These are phyloP conservation scores for Rhizopogon vesiculosus DNA, from an alignment of 768 basidiomycete species.

Conservation along the genomic window DNA sequence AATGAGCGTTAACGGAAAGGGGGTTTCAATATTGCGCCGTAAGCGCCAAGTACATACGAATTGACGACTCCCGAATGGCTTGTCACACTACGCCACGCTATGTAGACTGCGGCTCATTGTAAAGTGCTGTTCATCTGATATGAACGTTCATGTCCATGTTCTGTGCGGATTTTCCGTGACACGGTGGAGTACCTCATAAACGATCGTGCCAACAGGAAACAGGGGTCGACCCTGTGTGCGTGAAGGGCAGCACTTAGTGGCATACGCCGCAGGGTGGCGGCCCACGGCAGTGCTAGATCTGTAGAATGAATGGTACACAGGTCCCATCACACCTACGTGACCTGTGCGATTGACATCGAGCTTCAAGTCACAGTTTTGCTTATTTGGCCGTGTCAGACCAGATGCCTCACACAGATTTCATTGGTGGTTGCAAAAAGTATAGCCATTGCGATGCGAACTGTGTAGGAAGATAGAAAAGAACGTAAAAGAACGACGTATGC, in stretches of 20 bases:
- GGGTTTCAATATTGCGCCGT: too few species aligned
- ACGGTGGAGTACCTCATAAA: slow-evolving; percentile 2
- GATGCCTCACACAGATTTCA: background rate
- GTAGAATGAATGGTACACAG: background rate
- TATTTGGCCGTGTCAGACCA: background rate
- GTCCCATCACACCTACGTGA: background rate
- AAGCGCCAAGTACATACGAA: background rate
- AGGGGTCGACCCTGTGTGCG: slow-evolving; percentile 1
- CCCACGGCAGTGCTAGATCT: background rate
- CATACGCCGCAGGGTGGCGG: slow-evolving; percentile 10
- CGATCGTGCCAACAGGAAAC: slow-evolving; percentile 9
- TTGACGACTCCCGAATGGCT: background rate
- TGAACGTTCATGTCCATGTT: background rate
- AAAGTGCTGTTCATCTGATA: slow-evolving; percentile 1
- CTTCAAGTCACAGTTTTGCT: background rate
- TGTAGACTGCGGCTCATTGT: background rate
- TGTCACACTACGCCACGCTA: too few species aligned
- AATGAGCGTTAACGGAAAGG: too few species aligned
- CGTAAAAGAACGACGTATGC: slow-evolving; percentile 5
- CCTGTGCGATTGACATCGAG: background rate
- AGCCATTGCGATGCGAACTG: background rate
- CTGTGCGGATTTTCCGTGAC: background rate
- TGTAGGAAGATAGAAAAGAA: slow-evolving; percentile 5
- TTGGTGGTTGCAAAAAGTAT: slow-evolving; percentile 5
- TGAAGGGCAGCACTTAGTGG: slow-evolving; percentile 23